phyloP scores from a whole-genome alignment of 805 yeast species.

The Yarrowia osloensis region DNA sequence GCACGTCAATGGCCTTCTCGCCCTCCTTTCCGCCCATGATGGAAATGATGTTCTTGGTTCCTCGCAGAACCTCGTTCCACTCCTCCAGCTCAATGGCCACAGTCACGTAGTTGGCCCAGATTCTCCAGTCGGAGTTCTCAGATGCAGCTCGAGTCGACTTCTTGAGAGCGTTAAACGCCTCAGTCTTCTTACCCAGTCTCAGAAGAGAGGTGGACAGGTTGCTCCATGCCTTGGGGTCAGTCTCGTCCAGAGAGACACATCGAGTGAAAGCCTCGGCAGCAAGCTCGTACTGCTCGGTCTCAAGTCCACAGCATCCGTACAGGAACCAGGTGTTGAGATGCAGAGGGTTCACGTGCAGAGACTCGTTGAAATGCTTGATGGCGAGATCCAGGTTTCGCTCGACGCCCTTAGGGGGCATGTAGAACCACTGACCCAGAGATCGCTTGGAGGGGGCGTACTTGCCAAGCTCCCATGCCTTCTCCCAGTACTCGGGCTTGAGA shows the following conservation, averaged over 20 bases:
- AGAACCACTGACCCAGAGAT: slow-evolving; percentile 72
- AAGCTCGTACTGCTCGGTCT: slow-evolving; percentile 63
- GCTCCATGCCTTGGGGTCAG: slow-evolving; percentile 84
- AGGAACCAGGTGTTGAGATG: slow-evolving; percentile 84
- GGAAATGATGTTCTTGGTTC: slow-evolving; percentile 63
- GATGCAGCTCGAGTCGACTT: slow-evolving; percentile 73
- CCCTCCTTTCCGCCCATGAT: slow-evolving; percentile 58
- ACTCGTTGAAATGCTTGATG: slow-evolving; percentile 69
- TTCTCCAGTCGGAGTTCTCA: slow-evolving; percentile 75
- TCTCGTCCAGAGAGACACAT: slow-evolving; percentile 82
- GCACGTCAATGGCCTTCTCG: slow-evolving; percentile 69
- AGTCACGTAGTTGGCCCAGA: slow-evolving; percentile 82
- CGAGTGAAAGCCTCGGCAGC: slow-evolving; percentile 93
- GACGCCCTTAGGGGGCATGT: slow-evolving; percentile 58
- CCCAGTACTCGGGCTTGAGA: slow-evolving; percentile 76
- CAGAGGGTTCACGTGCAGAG: slow-evolving; percentile 71
- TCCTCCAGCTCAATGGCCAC: slow-evolving; percentile 81
- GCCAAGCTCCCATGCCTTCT: slow-evolving; percentile 83
- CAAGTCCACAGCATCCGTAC: slow-evolving; percentile 88
- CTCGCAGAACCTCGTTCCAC: slow-evolving; percentile 85
- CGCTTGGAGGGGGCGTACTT: slow-evolving; percentile 82
- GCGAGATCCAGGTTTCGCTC: slow-evolving; percentile 55
- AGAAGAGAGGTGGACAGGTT: slow-evolving; percentile 82
- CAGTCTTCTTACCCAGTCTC: slow-evolving; percentile 61
- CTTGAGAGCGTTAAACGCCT: slow-evolving; percentile 82